phyloP scores from a whole-genome alignment of 129 eudicot species.

The Escallonia herrerae region DNA sequence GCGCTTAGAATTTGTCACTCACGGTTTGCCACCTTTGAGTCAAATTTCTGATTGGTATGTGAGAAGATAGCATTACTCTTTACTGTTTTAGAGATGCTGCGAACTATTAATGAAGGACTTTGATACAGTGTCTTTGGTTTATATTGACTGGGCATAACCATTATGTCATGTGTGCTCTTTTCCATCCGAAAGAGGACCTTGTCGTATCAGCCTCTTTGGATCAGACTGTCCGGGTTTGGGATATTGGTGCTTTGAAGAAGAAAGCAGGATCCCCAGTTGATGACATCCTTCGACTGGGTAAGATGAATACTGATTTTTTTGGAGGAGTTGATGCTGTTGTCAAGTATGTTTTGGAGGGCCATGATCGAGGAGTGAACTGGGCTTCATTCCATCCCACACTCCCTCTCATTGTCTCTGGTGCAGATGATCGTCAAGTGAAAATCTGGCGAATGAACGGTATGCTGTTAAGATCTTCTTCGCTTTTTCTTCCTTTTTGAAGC shows the following conservation, averaged over 20 bases:
- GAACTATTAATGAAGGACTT: too few relatives aligned
- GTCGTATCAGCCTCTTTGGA: slow-evolving; percentile 49
- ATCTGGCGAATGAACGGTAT: slow-evolving; percentile 55
- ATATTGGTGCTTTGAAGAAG: slow-evolving; percentile 42
- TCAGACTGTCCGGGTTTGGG: slow-evolving; percentile 53
- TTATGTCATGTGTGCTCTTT: slow-evolving; percentile 49
- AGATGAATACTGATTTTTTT: slow-evolving; percentile 43
- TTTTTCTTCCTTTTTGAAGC: neutral
- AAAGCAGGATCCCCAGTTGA: slow-evolving; percentile 34
- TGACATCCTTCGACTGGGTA: slow-evolving; percentile 35
- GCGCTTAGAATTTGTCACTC: too few relatives aligned
- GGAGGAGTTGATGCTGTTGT: slow-evolving; percentile 57
- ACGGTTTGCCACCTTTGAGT: too few relatives aligned
- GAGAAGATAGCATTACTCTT: too few relatives aligned
- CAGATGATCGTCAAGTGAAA: slow-evolving; percentile 49
- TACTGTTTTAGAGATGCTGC: too few relatives aligned
- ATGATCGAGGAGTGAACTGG: slow-evolving; percentile 53
- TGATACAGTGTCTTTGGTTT: too few relatives aligned
- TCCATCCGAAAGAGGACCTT: slow-evolving; percentile 52
- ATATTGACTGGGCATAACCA: slow-evolving; percentile 43
- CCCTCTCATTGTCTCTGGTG: slow-evolving; percentile 49
- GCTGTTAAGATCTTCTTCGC: neutral
- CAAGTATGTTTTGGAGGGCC: slow-evolving; percentile 52
- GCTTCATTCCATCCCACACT: slow-evolving; percentile 49
- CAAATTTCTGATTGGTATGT: too few relatives aligned